Conservation (phyloP, 1,284 basidiomycete species). For the Schizophyllum amplum region DNA sequence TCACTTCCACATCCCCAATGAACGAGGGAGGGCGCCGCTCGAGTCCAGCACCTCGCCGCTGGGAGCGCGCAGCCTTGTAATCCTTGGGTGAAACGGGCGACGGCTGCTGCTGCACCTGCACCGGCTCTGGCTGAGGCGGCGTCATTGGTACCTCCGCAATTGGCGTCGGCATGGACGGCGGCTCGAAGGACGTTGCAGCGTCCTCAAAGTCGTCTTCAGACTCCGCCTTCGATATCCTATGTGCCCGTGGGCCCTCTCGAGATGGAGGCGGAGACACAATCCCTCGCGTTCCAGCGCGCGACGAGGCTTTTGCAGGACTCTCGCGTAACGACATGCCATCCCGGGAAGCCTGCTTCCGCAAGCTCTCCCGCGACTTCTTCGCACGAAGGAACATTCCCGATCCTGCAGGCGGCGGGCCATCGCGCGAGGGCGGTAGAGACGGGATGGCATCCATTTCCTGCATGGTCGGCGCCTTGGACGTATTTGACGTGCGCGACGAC, state of each 20-base stretch:
- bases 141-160: conserved; percentile 6
- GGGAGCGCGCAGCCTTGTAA: conserved; percentile 25
- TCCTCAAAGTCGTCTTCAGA: conserved; percentile 1
- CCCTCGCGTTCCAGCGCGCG: background rate
- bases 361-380: conserved; percentile 1
- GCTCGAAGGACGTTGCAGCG: background rate
- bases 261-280: background rate
- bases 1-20: conserved; percentile 21
- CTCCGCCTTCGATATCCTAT: background rate
- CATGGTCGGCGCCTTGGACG: background rate
- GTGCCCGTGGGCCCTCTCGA: background rate
- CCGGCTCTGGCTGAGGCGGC: conserved; percentile 10
- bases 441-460: background rate
- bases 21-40: conserved; percentile 29
- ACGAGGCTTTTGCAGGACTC: background rate
- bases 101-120: conserved; percentile 12
- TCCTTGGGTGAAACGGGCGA: conserved; percentile 21
- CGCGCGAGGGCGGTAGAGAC: conserved; percentile 21
- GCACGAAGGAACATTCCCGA: background rate
- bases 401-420: conserved; percentile 3
- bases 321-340: background rate
- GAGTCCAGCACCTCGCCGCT: conserved; percentile 31
- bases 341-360: background rate
- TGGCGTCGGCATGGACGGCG: conserved; percentile 7
- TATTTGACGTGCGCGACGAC: background rate